Evolutionary conservation across 805 yeast species (phyloP).

Genomic region (Yamadazyma sp.): DNA sequence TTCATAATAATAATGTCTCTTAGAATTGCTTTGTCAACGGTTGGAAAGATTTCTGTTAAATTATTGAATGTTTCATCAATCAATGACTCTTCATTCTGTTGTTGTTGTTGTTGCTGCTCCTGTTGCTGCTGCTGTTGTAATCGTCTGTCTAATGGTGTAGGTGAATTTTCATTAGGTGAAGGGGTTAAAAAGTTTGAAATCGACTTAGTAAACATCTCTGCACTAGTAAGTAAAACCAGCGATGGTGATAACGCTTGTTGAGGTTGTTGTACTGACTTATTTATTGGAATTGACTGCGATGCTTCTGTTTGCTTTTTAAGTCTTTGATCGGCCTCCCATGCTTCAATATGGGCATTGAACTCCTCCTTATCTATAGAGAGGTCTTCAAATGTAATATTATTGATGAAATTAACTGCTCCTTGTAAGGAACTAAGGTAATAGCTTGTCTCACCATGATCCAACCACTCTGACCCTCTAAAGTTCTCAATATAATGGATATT

Average conservation of each 20-base stretch:
- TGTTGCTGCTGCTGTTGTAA: slow-evolving; percentile 2
- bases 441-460: slow-evolving; percentile 79
- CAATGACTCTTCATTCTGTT: slow-evolving; percentile 7
- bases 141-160: background rate
- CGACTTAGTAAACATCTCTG: slow-evolving; percentile 51
- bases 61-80: slow-evolving; percentile 35
- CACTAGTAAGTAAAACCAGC: slow-evolving; percentile 40
- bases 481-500: slow-evolving; percentile 83
- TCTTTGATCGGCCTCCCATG: slow-evolving; percentile 40
- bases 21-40: slow-evolving; percentile 62
- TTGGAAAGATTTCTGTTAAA: slow-evolving; percentile 71
- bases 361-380: slow-evolving; percentile 63
- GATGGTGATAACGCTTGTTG: slow-evolving; percentile 31
- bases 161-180: slow-evolving; percentile 28
- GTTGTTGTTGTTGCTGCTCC: slow-evolving; percentile 2
- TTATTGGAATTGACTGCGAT: slow-evolving; percentile 9
- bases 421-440: slow-evolving; percentile 88
- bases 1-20: slow-evolving; percentile 68
- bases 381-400: slow-evolving; percentile 52
- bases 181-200: slow-evolving; percentile 40
- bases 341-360: slow-evolving; percentile 53
- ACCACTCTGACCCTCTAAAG: slow-evolving; percentile 70
- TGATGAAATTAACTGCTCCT: slow-evolving; percentile 81
- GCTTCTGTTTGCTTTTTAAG: slow-evolving; percentile 13
- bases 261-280: slow-evolving; percentile 5